phyloP scores from a whole-genome alignment of 352 stramenopile species.

The Pythium grandisporangium region DNA sequence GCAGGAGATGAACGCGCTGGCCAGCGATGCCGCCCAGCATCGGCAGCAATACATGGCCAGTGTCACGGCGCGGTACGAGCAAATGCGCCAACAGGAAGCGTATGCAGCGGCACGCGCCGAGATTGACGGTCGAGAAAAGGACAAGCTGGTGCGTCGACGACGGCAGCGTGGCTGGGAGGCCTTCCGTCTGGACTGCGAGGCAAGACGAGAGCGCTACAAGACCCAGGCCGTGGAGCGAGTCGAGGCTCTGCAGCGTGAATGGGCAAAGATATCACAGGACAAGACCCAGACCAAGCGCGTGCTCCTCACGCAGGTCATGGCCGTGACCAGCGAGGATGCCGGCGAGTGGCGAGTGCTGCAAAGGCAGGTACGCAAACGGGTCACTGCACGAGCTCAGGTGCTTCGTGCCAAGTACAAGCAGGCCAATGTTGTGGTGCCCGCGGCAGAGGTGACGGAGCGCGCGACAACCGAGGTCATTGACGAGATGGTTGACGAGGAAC shows the following conservation, averaged over 20 bases:
- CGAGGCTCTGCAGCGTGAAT: slow-evolving; percentile 27
- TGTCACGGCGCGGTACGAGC: slow-evolving; percentile 40
- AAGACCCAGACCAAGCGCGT: slow-evolving; percentile 11
- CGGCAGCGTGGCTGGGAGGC: slow-evolving; percentile 52
- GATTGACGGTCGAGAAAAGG: slow-evolving; percentile 49
- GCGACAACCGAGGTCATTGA: slow-evolving; percentile 41
- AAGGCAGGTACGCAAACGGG: slow-evolving; percentile 18
- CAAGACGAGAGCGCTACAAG: slow-evolving; percentile 31
- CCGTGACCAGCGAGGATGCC: slow-evolving; percentile 38
- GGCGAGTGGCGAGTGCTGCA: slow-evolving; percentile 37
- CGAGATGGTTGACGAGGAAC: slow-evolving; percentile 40
- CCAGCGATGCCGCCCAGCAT: slow-evolving; percentile 18
- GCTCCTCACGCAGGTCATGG: slow-evolving; percentile 40
- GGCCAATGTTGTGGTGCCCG: slow-evolving; percentile 25
- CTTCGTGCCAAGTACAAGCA: slow-evolving; percentile 37
- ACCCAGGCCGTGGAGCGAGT: slow-evolving; percentile 22
- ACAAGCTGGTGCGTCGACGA: slow-evolving; percentile 40
- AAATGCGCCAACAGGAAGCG: slow-evolving; percentile 33
- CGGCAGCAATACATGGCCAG: slow-evolving; percentile 25
- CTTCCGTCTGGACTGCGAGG: slow-evolving; percentile 28
- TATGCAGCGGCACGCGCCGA: slow-evolving; percentile 29
- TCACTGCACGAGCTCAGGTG: slow-evolving; percentile 26
- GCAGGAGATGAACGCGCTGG: slow-evolving; percentile 30
- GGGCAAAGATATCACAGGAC: slow-evolving; percentile 26
- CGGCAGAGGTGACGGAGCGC: slow-evolving; percentile 32